phyloP scores from a whole-genome alignment of 331 rosid species.

The Acacia concinna region DNA sequence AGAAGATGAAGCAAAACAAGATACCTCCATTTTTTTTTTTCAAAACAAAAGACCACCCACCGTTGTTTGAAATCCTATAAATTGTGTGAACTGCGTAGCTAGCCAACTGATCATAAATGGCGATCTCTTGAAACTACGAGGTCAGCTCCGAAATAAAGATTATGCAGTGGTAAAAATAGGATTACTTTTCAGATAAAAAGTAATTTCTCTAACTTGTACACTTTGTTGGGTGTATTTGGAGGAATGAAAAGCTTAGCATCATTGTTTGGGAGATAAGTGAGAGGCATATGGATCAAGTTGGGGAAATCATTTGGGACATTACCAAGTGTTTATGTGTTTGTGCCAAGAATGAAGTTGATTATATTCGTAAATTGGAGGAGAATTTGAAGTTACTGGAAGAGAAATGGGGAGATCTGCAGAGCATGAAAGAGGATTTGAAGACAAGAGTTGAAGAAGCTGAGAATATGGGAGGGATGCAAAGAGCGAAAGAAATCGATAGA shows the following conservation, averaged over 20 bases:
- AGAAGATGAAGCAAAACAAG: too few relatives aligned
- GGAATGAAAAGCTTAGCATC: too few relatives aligned
- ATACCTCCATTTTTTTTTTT: too few relatives aligned
- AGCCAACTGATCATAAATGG: not conserved
- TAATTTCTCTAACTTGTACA: too few relatives aligned
- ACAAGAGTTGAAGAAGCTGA: not conserved
- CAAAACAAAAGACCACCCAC: too few relatives aligned
- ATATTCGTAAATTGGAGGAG: not conserved
- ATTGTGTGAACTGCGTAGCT: not conserved
- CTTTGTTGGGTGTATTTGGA: too few relatives aligned
- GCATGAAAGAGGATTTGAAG: not conserved
- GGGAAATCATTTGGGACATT: not conserved
- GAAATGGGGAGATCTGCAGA: not conserved
- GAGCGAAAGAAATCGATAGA: not conserved
- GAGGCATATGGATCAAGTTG: not conserved
- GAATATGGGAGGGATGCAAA: not conserved
- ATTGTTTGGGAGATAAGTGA: too few relatives aligned
- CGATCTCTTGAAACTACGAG: too few relatives aligned
- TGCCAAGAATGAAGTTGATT: not conserved
- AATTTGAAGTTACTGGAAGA: not conserved
- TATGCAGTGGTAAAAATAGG: too few relatives aligned
- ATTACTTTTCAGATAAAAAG: too few relatives aligned
- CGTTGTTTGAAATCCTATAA: not conserved
- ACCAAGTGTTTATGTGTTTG: not conserved
- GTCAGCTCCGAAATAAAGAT: too few relatives aligned